Evolutionary conservation across 139 green algal species (phyloP), one percentile per base, ranked within the genome.

Genomic region (Astrephomene gubernaculifera): DNA sequence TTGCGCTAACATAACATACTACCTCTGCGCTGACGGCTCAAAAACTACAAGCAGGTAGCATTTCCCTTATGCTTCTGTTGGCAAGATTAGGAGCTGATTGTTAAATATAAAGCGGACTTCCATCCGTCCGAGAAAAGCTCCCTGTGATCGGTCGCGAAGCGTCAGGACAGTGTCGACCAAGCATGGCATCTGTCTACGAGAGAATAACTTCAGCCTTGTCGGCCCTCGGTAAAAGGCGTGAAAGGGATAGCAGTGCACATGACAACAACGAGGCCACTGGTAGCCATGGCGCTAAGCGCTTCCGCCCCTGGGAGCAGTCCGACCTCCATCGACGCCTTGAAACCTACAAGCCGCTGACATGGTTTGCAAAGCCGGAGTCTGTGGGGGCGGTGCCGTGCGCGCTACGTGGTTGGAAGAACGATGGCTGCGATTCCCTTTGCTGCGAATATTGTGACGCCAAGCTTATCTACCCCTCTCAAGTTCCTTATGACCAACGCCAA

Each of bases 331-430:
- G 74, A 2, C 91, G 94, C 5, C 79, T 97, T n/a, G 86, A 90
- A n/a, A 96, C 88, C 22, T 97, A 94, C 82, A 89, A 87, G 33
- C 54, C 91, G 17, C 75, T 86, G 69, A 96, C 93, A 24, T 97
- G 94, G 94, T 97, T 97, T 54, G 86, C 61, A 64, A 97, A 97
- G 87, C 94, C 94, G 14, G 73, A 79, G 2, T 45, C 64, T 4
- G 92, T 94, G 9, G 87, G 85, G 3, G 86, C 94, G 0, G 81
- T 95, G 25, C 86, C 90, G n/a, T 96, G 94, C 53, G 92, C 94
- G 7, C 67, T 91, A 17, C 79, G 89, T 4, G 94, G 94, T 7
- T 88, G 84, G 94, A 57, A 88, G 29, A 96, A 96, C 84, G 67
- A 85, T 0, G 86, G 61, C 7, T 39, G 73, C 14, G 94, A 96